Percentiles rank a stretch among this genome's conserved stretches.
These are phyloP conservation scores for Cytauxzoon felis DNA, from an alignment of 169 alveolate species.

Conservation along the genomic window DNA sequence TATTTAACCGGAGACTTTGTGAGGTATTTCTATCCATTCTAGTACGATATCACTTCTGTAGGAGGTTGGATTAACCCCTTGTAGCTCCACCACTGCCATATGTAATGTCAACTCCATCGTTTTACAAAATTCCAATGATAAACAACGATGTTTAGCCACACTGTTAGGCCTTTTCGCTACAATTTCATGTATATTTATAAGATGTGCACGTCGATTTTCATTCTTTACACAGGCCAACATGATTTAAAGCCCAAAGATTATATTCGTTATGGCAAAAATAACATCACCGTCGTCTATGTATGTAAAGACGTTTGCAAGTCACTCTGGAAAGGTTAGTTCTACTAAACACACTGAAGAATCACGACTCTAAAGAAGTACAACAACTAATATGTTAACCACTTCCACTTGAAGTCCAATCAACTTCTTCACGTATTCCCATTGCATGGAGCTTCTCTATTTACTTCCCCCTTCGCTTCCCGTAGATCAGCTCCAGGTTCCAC, in stretches of 20 bases:
- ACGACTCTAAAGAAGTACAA: too few relatives aligned
- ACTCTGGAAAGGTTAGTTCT: constrained; percentile 53
- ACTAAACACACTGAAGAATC: too few relatives aligned
- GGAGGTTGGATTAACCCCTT: constrained; percentile 48
- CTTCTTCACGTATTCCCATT: too few relatives aligned
- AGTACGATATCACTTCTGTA: neutral
- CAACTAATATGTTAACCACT: too few relatives aligned
- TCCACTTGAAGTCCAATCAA: too few relatives aligned
- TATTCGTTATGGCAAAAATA: constrained; percentile 13
- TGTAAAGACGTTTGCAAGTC: constrained; percentile 22
- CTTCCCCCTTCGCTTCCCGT: too few relatives aligned
- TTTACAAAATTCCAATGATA: constrained; percentile 29
- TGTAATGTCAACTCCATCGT: constrained; percentile 18
- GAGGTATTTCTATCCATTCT: constrained; percentile 6
- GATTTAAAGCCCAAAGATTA: constrained; percentile 13
- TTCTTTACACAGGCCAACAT: constrained; percentile 6
- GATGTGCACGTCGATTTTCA: neutral
- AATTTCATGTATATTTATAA: constrained; percentile 14
- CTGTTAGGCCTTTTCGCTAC: constrained; percentile 47
- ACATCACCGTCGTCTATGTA: constrained; percentile 30
- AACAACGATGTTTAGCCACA: constrained; percentile 41
- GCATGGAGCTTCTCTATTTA: too few relatives aligned
- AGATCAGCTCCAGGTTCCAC: too few relatives aligned
- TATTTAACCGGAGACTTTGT: constrained; percentile 37
- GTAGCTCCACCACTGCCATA: constrained; percentile 2